Conservation (phyloP, 768 basidiomycete species). For the Sarcodon sp. region DNA sequence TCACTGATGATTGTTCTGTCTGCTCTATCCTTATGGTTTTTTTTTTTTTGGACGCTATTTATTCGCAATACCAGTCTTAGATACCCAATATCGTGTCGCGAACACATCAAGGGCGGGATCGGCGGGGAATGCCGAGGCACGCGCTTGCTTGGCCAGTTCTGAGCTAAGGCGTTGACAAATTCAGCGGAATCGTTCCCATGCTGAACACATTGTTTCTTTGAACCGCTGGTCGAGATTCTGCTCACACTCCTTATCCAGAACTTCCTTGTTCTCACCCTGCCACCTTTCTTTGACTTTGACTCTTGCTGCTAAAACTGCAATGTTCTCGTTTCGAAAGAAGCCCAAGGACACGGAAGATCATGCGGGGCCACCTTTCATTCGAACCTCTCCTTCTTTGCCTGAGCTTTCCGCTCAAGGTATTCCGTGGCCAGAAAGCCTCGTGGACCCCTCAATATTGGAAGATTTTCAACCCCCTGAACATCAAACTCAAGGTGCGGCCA, state of each 20-base stretch:
- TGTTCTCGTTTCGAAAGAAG: constrained; percentile 62
- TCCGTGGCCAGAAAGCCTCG: constrained; percentile 76
- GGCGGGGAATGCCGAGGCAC: too few species aligned
- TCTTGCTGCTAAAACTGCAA: constrained; percentile 14
- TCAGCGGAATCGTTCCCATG: too few species aligned
- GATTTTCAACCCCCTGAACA: constrained; percentile 17
- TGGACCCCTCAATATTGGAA: constrained; percentile 52
- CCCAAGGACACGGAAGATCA: constrained; percentile 34
- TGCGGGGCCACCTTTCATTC: constrained; percentile 29
- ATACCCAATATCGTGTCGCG: too few species aligned
- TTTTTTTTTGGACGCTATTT: too few species aligned
- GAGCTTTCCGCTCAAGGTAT: constrained; percentile 64
- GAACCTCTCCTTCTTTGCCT: constrained; percentile 72
- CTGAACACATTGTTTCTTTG: too few species aligned
- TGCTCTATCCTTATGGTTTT: too few species aligned
- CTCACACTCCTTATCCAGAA: constrained; percentile 10
- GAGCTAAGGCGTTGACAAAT: too few species aligned
- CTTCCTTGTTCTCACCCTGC: constrained; percentile 10
- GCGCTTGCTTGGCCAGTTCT: too few species aligned
- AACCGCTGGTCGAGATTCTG: too few species aligned
- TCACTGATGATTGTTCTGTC: too few species aligned
- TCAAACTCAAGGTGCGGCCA: constrained; percentile 53
- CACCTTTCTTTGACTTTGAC: constrained; percentile 7
- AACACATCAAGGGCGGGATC: too few species aligned
- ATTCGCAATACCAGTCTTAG: too few species aligned